These are phyloP conservation scores for Ceratocystis harringtonii DNA, from an alignment of 2,329 filamentous ascomycete genomes.

Conservation along the genomic window DNA sequence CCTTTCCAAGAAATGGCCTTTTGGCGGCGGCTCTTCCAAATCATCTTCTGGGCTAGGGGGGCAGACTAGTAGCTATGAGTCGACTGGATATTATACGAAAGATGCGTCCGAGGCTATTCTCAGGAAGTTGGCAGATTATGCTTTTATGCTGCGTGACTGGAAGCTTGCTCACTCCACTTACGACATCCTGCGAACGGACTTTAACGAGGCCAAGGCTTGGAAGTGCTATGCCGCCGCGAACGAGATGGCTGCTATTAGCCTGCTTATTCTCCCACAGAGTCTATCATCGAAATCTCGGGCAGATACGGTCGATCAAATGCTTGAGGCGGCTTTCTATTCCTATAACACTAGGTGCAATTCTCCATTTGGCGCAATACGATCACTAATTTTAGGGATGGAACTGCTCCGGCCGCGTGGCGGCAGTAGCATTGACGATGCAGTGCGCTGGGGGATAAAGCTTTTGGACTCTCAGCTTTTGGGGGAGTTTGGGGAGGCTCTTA, in stretches of 20 bases:
- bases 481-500: slow-evolving; percentile 59
- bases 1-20: slow-evolving; percentile 76
- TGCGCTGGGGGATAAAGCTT: slow-evolving; percentile 66
- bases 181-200: slow-evolving; percentile 76
- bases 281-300: slow-evolving; percentile 60
- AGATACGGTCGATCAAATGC: slow-evolving; percentile 70
- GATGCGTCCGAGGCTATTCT: slow-evolving; percentile 80
- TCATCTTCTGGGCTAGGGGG: slow-evolving; percentile 24
- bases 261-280: slow-evolving; percentile 60
- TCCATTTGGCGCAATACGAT: slow-evolving; percentile 66
- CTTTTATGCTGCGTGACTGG: slow-evolving; percentile 94
- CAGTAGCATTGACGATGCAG: slow-evolving; percentile 69
- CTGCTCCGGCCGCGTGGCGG: slow-evolving; percentile 68
- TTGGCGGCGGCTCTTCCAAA: slow-evolving; percentile 56
- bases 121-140: slow-evolving; percentile 85
- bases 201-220: slow-evolving; percentile 93
- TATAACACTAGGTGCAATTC: slow-evolving; percentile 74
- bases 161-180: slow-evolving; percentile 86
- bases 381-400: slow-evolving; percentile 61
- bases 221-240: slow-evolving; percentile 83
- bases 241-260: slow-evolving; percentile 83
- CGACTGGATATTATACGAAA: slow-evolving; percentile 64
- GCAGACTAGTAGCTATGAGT: slow-evolving; percentile 44
- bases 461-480: slow-evolving; percentile 67
- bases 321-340: slow-evolving; percentile 83